These are phyloP conservation scores for Colletotrichum endophyticum DNA, from an alignment of 2,329 filamentous ascomycete genomes.

Conservation along the genomic window DNA sequence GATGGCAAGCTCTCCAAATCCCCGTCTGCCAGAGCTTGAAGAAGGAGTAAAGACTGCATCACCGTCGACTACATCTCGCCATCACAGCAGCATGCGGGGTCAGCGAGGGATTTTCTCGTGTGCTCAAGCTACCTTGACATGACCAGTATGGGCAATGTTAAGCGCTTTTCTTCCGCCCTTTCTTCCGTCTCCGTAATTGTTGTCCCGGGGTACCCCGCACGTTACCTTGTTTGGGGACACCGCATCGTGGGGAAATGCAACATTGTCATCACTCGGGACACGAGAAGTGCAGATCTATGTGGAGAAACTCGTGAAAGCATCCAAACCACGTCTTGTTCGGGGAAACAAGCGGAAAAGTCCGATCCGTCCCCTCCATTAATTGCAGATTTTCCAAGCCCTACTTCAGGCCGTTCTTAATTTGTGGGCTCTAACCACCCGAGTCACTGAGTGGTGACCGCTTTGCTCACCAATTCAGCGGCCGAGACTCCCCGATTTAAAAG, in stretches of 20 bases:
- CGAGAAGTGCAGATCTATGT: background rate
- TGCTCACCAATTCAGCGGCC: background rate
- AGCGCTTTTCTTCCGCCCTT: background rate
- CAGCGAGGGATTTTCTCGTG: background rate
- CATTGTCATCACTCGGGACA: background rate
- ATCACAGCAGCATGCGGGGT: background rate
- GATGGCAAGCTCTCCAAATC: background rate
- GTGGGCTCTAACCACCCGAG: background rate
- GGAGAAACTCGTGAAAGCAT: background rate
- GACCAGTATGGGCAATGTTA: background rate
- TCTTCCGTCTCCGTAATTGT: background rate
- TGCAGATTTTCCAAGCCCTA: background rate
- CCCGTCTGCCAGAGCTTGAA: background rate
- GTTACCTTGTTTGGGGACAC: background rate
- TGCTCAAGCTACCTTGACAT: background rate
- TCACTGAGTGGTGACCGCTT: background rate
- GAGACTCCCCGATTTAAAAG: background rate
- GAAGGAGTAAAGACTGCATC: background rate
- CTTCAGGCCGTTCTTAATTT: background rate
- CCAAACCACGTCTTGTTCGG: background rate
- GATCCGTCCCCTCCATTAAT: background rate
- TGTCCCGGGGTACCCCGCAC: background rate
- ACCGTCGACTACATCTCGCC: rapidly evolving
- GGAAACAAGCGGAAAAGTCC: background rate
- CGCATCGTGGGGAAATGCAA: background rate